A percentile compares a stretch with the other conserved stretches of the same genome.
Evolutionary conservation across 345 rosid genomes (phyloP).

Genomic region (Psidium friedrichsthalianum): DNA sequence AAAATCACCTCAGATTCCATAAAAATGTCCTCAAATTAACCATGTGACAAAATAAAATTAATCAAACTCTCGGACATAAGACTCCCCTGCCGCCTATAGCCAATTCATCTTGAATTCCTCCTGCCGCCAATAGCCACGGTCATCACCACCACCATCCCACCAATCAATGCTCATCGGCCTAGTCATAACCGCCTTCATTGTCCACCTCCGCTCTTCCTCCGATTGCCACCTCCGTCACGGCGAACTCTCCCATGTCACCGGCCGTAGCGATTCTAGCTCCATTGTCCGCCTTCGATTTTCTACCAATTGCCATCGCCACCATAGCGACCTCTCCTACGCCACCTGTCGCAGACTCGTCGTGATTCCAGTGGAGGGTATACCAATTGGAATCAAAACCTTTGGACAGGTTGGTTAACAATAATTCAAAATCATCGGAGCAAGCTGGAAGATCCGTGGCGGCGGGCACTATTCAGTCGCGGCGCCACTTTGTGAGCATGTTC

Average conservation of each 20-base stretch:
- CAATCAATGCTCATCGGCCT: background rate
- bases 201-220: background rate
- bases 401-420: background rate
- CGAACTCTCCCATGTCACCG: background rate
- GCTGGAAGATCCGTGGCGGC: background rate
- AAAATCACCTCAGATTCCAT: background rate
- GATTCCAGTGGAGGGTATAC: background rate
- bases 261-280: background rate
- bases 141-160: background rate
- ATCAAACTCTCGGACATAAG: background rate
- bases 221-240: background rate
- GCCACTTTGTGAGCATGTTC: background rate
- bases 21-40: background rate
- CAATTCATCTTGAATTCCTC: background rate
- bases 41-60: background rate
- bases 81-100: background rate
- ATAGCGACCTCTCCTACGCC: background rate
- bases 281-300: background rate
- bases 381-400: background rate
- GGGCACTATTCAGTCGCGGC: background rate
- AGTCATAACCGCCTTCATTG: background rate
- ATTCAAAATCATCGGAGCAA: background rate
- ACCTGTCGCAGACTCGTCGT: background rate
- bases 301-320: background rate
- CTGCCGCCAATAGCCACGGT: background rate